Percentiles rank a stretch among this genome's conserved stretches.
Conservation (phyloP, 2,329 filamentous ascomycete genomes). For the Ophiostoma quercus region DNA sequence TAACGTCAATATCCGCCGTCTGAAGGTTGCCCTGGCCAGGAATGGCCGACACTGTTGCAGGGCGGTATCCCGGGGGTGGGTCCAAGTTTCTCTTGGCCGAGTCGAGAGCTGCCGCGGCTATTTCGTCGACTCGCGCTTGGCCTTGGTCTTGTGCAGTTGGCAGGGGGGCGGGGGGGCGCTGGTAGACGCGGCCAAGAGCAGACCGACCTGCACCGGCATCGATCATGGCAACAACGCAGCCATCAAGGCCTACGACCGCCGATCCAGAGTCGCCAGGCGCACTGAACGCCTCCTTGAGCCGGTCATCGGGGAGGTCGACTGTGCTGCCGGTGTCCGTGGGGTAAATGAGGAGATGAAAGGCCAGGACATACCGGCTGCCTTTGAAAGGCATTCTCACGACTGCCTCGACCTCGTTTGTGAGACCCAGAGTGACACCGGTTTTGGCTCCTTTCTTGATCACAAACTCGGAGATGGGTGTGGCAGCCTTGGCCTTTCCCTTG, state of each 20-base stretch:
- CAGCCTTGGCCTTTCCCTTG: background rate
- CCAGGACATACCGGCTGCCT: background rate
- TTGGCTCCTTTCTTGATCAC: background rate
- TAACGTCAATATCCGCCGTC: background rate
- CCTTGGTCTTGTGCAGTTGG: background rate
- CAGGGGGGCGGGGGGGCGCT: background rate
- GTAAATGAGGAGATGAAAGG: background rate
- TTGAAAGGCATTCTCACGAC: background rate
- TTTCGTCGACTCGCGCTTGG: background rate
- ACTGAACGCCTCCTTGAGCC: background rate
- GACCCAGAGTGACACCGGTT: background rate
- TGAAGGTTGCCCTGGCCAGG: background rate
- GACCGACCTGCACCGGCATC: background rate
- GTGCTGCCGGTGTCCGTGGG: background rate
- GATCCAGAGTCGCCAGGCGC: background rate
- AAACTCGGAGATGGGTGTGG: background rate
- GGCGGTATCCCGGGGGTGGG: background rate
- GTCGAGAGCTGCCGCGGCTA: background rate
- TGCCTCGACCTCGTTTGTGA: background rate
- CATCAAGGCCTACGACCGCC: background rate
- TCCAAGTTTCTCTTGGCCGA: background rate
- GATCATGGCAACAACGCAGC: slow-evolving; percentile 3
- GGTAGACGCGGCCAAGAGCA: background rate
- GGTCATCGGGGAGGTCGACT: background rate
- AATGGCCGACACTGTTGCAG: background rate